Base-by-base conservation (phyloP, 2,329 filamentous ascomycete genomes). In the Chrysosporium keratinophilum region DNA sequence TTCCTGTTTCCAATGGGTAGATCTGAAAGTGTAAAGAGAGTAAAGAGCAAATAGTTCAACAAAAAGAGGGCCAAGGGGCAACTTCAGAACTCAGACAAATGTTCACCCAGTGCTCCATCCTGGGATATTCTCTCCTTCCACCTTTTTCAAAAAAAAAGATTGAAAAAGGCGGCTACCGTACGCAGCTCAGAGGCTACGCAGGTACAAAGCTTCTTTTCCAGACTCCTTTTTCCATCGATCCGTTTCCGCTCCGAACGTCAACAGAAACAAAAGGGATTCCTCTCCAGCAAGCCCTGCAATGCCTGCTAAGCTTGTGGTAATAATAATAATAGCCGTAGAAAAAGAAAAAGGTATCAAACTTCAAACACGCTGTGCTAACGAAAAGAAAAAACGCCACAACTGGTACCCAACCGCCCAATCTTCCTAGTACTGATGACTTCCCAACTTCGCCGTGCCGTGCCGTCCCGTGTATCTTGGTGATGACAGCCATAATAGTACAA, bases 281-380 rank as follows among this genome's bases (percentile, higher is more conserved):
- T 52, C 14, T 33, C 42, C 41, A 33, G 40, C 31, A 46, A 41
- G 46, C 43, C 12, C 51, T 58, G 55, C 40, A 45, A 19, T 47
- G 41, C 50, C 40, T 50, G 41, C 41, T 37, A 37, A 39, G 28
- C 19, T 54, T 28, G 17, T 45, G 46, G 20, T 52, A 54, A 48
- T 56, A 52, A 45, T 54, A 55, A 56, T 58, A 49, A 46, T 52
- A 34, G 57, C 56, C 55, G 58, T 61, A 58, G 56, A 47, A 55
- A 55, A 58, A 57, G 52, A 40, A 57, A 57, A 49, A 54, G 50
- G 35, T 45, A 46, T 52, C 44, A 28, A 46, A 46, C 42, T 40
- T 53, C 39, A 15, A 54, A 54, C 51, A 48, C 44, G 44, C 43
- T 54, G 51, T 54, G 51, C 44, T 37, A 28, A 44, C 35, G 35